Conservation (phyloP, 305 asterid species). For the Caryopteris hybrid region DNA sequence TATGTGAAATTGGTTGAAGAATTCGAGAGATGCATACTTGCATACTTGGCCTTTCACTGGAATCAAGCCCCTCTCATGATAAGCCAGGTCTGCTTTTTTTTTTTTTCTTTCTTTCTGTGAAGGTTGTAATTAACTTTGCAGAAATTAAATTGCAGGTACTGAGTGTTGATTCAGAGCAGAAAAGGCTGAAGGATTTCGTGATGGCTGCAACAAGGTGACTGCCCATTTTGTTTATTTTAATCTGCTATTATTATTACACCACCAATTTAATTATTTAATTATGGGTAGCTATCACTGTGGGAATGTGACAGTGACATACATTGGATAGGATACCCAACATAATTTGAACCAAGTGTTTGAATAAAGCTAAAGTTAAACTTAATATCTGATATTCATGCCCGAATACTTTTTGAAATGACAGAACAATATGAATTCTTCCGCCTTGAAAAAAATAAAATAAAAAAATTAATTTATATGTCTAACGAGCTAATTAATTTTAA, state of each 20-base stretch:
- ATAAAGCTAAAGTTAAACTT: too few species aligned
- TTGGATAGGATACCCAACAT: not conserved
- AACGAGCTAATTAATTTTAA: too few species aligned
- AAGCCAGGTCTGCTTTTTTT: constrained; percentile 59
- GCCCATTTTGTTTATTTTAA: not conserved
- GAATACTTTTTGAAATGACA: too few species aligned
- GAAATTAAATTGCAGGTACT: constrained; percentile 42
- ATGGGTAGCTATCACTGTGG: not conserved
- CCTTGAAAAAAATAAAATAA: too few species aligned
- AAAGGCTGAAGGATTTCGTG: constrained; percentile 61
- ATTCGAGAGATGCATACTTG: constrained; percentile 82
- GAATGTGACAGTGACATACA: not conserved
- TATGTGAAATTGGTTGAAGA: constrained; percentile 72
- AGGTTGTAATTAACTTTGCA: not conserved
- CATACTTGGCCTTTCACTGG: constrained; percentile 89
- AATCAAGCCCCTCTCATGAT: constrained; percentile 60
- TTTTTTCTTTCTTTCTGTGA: not conserved
- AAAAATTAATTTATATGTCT: too few species aligned
- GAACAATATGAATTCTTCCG: too few species aligned
- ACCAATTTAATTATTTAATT: not conserved
- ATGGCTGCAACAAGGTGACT: constrained; percentile 88
- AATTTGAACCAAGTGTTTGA: too few species aligned
- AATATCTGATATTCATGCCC: too few species aligned
- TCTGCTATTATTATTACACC: not conserved
- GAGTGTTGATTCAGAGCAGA: constrained; percentile 65